A percentile compares a stretch with the other conserved stretches of the same genome.
Conservation (phyloP, 768 basidiomycete species). For the Daedaleopsis nitida region DNA sequence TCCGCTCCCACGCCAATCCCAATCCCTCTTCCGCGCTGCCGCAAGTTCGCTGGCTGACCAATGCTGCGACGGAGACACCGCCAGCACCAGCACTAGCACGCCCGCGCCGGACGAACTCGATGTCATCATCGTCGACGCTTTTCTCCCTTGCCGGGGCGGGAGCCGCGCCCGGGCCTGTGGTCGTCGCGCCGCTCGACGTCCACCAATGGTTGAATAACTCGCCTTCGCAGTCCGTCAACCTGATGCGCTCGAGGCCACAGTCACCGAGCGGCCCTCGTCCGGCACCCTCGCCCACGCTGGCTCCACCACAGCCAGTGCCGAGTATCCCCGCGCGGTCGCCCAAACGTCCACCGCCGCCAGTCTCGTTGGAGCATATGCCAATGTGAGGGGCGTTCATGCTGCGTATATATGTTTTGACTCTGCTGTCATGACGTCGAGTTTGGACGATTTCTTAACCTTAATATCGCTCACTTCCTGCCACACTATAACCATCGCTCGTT, state of each 20-base stretch:
- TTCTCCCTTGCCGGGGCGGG: conserved; percentile 5
- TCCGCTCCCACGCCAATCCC: conserved; percentile 4
- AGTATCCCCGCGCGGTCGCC: conserved; percentile 13
- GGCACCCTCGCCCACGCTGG: neutral
- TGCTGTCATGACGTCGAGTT: no score
- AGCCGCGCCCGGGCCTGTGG: neutral
- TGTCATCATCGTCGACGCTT: conserved; percentile 7
- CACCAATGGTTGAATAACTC: neutral
- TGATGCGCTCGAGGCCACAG: neutral
- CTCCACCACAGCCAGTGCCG: neutral
- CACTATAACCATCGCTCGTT: neutral
- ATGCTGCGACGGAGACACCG: neutral
- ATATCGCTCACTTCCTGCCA: no score
- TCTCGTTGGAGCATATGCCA: conserved; percentile 9
- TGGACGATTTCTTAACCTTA: no score
- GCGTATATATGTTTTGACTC: neutral
- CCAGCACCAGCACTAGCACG: neutral
- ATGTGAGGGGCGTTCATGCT: neutral
- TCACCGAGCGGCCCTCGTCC: neutral
- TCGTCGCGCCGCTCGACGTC: conserved; percentile 8
- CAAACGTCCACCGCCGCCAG: conserved; percentile 8
- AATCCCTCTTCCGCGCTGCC: conserved; percentile 4
- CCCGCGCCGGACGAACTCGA: conserved; percentile 1
- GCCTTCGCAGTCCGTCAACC: neutral
- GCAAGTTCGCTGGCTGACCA: conserved; percentile 10